Percentiles rank a stretch among this genome's conserved stretches.
phyloP scores from a whole-genome alignment of 1,284 basidiomycete species.

The Rhizopogon parksii region DNA sequence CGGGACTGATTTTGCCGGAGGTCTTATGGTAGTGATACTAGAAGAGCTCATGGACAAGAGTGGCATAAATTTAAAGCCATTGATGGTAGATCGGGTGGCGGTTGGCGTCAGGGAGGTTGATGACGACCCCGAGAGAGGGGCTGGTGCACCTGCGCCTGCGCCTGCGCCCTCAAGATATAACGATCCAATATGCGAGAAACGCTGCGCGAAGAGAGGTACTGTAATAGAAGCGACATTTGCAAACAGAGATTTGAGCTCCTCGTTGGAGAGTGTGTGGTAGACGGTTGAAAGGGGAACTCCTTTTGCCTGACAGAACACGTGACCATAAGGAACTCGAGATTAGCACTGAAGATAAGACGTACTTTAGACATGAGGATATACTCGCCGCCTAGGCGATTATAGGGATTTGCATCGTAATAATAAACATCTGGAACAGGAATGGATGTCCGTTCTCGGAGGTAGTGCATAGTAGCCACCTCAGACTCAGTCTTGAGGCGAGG shows the following conservation, averaged over 20 bases:
- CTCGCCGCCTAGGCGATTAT: conserved; percentile 74
- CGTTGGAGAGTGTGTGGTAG: conserved; percentile 60
- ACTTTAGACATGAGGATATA: conserved; percentile 82
- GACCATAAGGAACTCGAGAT: conserved; percentile 10
- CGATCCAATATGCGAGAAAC: conserved; percentile 66
- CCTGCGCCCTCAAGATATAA: conserved; percentile 48
- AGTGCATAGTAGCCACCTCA: conserved; percentile 74
- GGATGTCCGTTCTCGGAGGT: conserved; percentile 57
- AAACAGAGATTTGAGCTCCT: conserved; percentile 53
- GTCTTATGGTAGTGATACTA: conserved; percentile 2
- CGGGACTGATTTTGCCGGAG: neutral
- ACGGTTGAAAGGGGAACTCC: conserved; percentile 63
- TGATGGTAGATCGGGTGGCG: conserved; percentile 17
- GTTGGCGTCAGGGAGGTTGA: conserved; percentile 24
- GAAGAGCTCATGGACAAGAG: conserved; percentile 12
- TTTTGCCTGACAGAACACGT: conserved; percentile 43
- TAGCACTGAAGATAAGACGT: conserved; percentile 16
- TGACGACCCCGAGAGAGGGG: conserved; percentile 17
- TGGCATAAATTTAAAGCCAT: conserved; percentile 16
- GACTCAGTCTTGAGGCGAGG: conserved; percentile 75
- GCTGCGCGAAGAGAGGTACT: conserved; percentile 67
- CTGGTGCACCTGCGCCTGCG: conserved; percentile 9
- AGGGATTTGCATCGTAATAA: conserved; percentile 73
- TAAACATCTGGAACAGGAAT: conserved; percentile 69
- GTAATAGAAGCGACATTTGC: conserved; percentile 59